phyloP scores from a whole-genome alignment of 805 yeast species.

The Saccharomycopsis oosterbeekiorum region DNA sequence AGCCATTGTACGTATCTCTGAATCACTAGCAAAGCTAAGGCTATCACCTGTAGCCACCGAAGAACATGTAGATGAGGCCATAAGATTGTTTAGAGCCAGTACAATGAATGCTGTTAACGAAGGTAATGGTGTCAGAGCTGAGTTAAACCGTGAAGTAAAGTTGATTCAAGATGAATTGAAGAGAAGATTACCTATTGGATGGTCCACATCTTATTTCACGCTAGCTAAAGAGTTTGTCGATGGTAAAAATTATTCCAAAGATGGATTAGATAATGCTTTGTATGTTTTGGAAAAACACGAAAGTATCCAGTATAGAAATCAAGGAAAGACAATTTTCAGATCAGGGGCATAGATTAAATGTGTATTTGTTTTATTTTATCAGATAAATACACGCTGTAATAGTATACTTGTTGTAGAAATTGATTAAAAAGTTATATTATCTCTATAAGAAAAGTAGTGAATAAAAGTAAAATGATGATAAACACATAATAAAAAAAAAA shows the following conservation, averaged over 20 bases:
- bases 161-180: conserved; percentile 76
- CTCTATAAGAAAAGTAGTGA: background rate
- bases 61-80: conserved; percentile 91
- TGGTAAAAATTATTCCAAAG: conserved; percentile 48
- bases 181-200: conserved; percentile 89
- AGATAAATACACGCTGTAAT: too few species aligned
- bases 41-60: conserved; percentile 76
- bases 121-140: conserved; percentile 44
- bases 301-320: conserved; percentile 79
- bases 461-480: background rate
- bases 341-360: conserved; percentile 38
- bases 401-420: background rate
- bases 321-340: conserved; percentile 71
- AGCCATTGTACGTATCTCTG: conserved; percentile 93
- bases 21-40: conserved; percentile 80
- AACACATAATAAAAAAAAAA: background rate
- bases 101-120: conserved; percentile 91
- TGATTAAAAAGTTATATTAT: background rate
- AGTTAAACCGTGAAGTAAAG: conserved; percentile 60
- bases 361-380: too few species aligned
- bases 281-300: conserved; percentile 77
- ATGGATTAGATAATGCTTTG: conserved; percentile 76
- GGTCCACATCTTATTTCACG: conserved; percentile 85
- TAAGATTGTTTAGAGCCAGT: conserved; percentile 88
- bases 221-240: conserved; percentile 75